Conservation (phyloP, 495 filamentous ascomycete species). For the Aspergillus bridgeri region DNA sequence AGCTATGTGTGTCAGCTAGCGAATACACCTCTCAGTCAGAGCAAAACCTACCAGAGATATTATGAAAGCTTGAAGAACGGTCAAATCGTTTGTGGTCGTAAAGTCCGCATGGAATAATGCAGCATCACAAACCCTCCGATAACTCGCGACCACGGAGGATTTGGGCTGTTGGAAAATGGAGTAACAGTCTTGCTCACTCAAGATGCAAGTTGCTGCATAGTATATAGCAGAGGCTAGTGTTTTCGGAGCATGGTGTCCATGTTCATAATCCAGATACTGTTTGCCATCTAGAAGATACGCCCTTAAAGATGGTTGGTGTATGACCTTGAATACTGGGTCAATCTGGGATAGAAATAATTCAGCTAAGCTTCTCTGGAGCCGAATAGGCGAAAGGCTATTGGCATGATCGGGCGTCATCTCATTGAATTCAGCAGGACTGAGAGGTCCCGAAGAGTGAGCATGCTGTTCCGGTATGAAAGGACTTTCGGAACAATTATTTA, state of each 20-base stretch:
- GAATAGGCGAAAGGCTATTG: not conserved
- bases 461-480: not conserved
- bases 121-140: conserved; percentile 47
- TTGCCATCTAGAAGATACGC: conserved; percentile 27
- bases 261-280: conserved; percentile 34
- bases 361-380: conserved; percentile 8
- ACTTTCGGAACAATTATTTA: not conserved
- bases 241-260: conserved; percentile 32
- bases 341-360: conserved; percentile 32
- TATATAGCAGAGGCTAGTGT: conserved; percentile 50
- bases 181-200: conserved; percentile 40
- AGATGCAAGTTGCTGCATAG: conserved; percentile 48
- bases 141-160: conserved; percentile 33
- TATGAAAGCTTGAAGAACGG: conserved; percentile 56
- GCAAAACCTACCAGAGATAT: conserved; percentile 43
- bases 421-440: not conserved
- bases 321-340: conserved; percentile 40
- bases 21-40: not conserved
- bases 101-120: conserved; percentile 50
- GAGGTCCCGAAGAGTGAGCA: not conserved
- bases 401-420: not conserved
- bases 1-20: conserved; percentile 29
- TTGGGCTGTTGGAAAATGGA: conserved; percentile 41
- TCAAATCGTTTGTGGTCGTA: conserved; percentile 50
- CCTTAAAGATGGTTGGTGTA: conserved; percentile 35